Base-by-base conservation (phyloP, 768 basidiomycete genomes). In the Suillus fuscotomentosus region DNA sequence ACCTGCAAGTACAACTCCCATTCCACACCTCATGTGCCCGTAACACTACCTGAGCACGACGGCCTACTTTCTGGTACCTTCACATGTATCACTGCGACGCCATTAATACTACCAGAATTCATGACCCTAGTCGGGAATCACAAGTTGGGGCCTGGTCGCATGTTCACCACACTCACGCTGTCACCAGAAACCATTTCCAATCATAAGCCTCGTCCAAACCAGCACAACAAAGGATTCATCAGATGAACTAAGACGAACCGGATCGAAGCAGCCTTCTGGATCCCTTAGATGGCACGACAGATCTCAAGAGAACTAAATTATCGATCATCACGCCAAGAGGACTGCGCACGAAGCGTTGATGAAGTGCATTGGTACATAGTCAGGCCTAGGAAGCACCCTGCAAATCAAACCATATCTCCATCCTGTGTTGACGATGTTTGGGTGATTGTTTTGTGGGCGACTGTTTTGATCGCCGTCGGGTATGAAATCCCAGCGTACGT, bases 191-290 rank as follows among this genome's bases (percentile, higher is more conserved):
- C 14, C 6, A 15, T 48, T 14, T 11, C 64, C 75, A 34, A 75
- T n/a, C n/a, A n/a, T 75, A 62, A 68, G 27, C 50, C 50, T 17
- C 66, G 47, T 75, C 67, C 65, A 70, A 67, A 62, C 71, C 68
- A 14, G 63, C 43, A 60, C 70, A 72, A 27, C 1, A 68, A 67
- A 11, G 68, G 66, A 56, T 51, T 75, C 70, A 15, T 27, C 27
- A 3, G 14, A 27, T 27, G 24, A 27, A 27, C 15, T 8, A 50
- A 8, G 71, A 70, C 2, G 72, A 76, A 7, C 73, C 73, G 2
- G 73, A 69, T 62, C 76, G 71, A n/a, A 76, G 56, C 5, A 47
- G n/a, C 5, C 47, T 24, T 48, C 6, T 48, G 22, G 22, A 22
- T 22, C 22, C 14, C 48, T 50, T 24, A 24, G 47, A 48, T 48